These are phyloP conservation scores for Arthrocladium fulminans DNA, from an alignment of 2,329 filamentous ascomycete species.

Conservation along the genomic window DNA sequence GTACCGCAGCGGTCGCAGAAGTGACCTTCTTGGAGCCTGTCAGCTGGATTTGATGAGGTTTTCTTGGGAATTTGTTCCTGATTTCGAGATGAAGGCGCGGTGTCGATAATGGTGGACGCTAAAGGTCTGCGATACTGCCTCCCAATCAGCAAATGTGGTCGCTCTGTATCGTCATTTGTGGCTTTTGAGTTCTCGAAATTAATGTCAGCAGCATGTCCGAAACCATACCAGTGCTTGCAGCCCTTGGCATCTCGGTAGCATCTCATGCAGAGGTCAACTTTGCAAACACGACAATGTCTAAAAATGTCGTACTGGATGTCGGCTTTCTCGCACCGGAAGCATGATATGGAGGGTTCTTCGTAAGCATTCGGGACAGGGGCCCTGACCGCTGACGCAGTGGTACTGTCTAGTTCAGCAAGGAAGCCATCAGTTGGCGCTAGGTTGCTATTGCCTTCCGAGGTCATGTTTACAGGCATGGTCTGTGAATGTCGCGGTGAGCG, in stretches of 20 bases:
- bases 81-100: background rate
- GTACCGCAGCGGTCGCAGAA: constrained; percentile 72
- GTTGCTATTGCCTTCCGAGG: background rate
- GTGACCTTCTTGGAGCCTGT: constrained; percentile 64
- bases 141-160: constrained; percentile 45
- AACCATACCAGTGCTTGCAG: constrained; percentile 82
- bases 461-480: background rate
- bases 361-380: background rate
- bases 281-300: constrained; percentile 69
- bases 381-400: constrained; percentile 4
- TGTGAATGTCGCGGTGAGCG: constrained; percentile 3
- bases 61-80: background rate
- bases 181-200: constrained; percentile 53
- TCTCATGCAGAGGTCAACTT: constrained; percentile 62
- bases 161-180: constrained; percentile 36
- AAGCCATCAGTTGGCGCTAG: background rate
- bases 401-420: constrained; percentile 10
- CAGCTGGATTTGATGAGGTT: constrained; percentile 46
- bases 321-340: constrained; percentile 58
- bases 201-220: constrained; percentile 61
- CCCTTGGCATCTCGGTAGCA: constrained; percentile 73
- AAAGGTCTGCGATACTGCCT: constrained; percentile 34
- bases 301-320: constrained; percentile 81
- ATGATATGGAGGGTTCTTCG: constrained; percentile 62
- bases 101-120: constrained; percentile 6